Evolutionary conservation across 1,284 basidiomycete species (phyloP), one percentile per base, ranked within the genome.

Genomic region (Cystobasidiaceae sp.): DNA sequence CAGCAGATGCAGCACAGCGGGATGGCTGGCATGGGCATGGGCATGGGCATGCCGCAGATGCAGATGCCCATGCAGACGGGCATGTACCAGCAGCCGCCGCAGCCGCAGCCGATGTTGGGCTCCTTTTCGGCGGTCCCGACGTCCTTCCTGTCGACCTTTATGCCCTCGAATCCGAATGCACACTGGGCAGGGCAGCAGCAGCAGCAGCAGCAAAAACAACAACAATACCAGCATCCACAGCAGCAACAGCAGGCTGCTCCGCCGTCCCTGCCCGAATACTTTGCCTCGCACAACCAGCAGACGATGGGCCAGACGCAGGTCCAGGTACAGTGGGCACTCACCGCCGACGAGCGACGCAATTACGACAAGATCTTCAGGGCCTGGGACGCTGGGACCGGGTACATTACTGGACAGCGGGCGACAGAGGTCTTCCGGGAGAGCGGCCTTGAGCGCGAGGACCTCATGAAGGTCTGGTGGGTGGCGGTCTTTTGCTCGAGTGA

Each of bases 291-390:
- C 70, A 89, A 89, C 74, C 85, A 90, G 76, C 79, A 85, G 58
- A 83, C 86, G 66, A 82, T 86, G 5, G 86, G 88, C 0, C 83
- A 84, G 34, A 78, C 83, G 2, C 81, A 85, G 15, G 89, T 89
- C 23, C 86, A 85, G 73, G 82, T 97, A 25, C 86, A 91, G 0
- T 99, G 96, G 94, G 83, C 86, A 0, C 80, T 97, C 63, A 86
- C 85, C 21, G 89, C 89, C 76, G 85, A 86, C 39, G 94, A 99
- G 81, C 93, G 93, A 81, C 97, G 97, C 81, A 88, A 87, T 72
- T 98, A 98, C 75, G 92, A 97, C 76, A 84, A 89, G 75, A 94
- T 97, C 74, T 98, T 99, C 81, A 82, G 94, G 65, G 89, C 91
- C 27, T 99, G 94, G 96, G 94, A 97, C 76, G 79, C 84, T 44